A percentile compares a stretch with the other conserved stretches of the same genome.
phyloP scores from a whole-genome alignment of 345 rosid species.

The Dovyalis caffra region DNA sequence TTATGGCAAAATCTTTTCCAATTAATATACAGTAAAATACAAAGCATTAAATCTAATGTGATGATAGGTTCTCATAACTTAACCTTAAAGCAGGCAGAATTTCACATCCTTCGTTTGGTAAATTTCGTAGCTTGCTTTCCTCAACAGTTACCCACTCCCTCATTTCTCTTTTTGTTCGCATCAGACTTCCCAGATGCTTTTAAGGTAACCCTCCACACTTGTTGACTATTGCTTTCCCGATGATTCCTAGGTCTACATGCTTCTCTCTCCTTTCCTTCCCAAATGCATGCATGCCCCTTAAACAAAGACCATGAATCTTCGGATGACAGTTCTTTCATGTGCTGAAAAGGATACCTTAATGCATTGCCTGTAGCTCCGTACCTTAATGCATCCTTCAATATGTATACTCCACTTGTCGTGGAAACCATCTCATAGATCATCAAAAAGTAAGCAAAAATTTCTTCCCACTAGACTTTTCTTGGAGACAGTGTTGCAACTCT shows the following conservation, averaged over 20 bases:
- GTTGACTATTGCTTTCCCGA: constrained; percentile 13
- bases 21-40: too few relatives aligned
- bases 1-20: neutral
- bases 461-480: neutral
- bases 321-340: neutral
- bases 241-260: neutral
- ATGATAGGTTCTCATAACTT: too few relatives aligned
- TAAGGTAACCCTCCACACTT: constrained; percentile 21
- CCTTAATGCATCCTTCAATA: neutral
- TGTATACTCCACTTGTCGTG: neutral
- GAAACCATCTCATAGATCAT: constrained; percentile 2
- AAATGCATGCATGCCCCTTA: constrained; percentile 3
- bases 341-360: neutral
- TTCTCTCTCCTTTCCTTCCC: neutral
- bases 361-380: neutral
- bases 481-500: constrained; percentile 2
- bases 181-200: too few relatives aligned
- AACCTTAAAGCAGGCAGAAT: too few relatives aligned
- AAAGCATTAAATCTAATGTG: neutral
- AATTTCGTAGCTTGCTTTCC: too few relatives aligned
- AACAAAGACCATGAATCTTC: constrained; percentile 17
- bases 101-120: too few relatives aligned
- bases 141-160: too few relatives aligned
- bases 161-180: too few relatives aligned
- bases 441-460: neutral